Evolutionary conservation across 1,284 basidiomycete species (phyloP).

Genomic region (Pseudozyma sp.): DNA sequence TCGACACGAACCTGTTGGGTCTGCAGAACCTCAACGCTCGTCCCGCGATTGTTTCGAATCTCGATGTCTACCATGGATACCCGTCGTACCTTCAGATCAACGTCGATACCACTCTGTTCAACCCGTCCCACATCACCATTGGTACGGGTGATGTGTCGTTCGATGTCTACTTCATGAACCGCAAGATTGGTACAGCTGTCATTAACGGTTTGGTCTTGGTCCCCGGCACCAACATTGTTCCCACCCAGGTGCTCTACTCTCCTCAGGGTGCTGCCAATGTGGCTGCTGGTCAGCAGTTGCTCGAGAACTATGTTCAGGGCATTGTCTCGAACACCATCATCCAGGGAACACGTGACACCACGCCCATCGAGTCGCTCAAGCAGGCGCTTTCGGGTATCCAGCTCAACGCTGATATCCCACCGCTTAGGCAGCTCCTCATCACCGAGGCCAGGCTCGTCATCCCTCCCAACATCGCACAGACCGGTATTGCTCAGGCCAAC

Average conservation of each 20-base stretch:
- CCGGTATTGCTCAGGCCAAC: slow-evolving; percentile 49
- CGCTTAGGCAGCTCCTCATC: slow-evolving; percentile 77
- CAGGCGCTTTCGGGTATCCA: slow-evolving; percentile 76
- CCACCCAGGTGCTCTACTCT: slow-evolving; percentile 76
- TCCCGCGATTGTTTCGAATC: slow-evolving; percentile 75
- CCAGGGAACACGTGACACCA: slow-evolving; percentile 75
- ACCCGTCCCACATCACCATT: slow-evolving; percentile 77
- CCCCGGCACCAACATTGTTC: slow-evolving; percentile 51
- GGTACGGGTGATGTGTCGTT: slow-evolving; percentile 78
- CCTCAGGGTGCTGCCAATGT: slow-evolving; percentile 74
- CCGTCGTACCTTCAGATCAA: slow-evolving; percentile 79
- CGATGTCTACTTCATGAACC: slow-evolving; percentile 74
- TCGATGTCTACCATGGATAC: slow-evolving; percentile 81
- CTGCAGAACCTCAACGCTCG: slow-evolving; percentile 77
- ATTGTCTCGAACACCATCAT: slow-evolving; percentile 76
- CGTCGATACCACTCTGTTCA: slow-evolving; percentile 71
- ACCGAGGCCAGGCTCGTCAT: slow-evolving; percentile 66
- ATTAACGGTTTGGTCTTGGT: slow-evolving; percentile 70
- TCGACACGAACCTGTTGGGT: slow-evolving; percentile 76
- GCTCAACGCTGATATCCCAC: slow-evolving; percentile 77
- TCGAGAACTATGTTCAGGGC: slow-evolving; percentile 81
- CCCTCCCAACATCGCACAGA: slow-evolving; percentile 67
- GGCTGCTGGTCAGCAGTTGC: slow-evolving; percentile 74
- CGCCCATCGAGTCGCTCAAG: slow-evolving; percentile 77
- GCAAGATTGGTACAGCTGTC: slow-evolving; percentile 76